Conservation (phyloP, 495 filamentous ascomycete genomes). For the Letharia columbiana region DNA sequence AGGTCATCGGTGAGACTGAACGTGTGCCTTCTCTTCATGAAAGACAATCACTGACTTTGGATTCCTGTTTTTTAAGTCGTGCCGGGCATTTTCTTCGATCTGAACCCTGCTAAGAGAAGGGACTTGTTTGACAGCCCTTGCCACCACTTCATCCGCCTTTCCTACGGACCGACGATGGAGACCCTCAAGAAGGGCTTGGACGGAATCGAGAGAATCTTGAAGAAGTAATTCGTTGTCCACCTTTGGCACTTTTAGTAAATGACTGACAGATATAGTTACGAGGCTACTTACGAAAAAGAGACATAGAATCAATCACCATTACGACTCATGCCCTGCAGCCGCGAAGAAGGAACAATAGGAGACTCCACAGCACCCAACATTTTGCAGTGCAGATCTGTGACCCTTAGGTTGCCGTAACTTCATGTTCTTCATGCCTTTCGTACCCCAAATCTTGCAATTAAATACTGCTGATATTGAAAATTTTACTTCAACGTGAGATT, state of each 20-base stretch:
- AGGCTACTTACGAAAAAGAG: constrained; percentile 6
- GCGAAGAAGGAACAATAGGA: neutral
- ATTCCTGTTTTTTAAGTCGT: constrained; percentile 46
- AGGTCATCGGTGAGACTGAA: constrained; percentile 53
- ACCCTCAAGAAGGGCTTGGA: constrained; percentile 73
- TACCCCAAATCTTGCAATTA: neutral
- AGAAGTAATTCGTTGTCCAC: constrained; percentile 42
- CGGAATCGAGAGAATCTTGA: constrained; percentile 77
- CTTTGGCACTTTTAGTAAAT: neutral
- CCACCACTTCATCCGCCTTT: constrained; percentile 88
- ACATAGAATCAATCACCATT: neutral
- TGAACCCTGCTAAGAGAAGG: constrained; percentile 82
- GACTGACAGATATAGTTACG: neutral
- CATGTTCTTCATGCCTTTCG: neutral
- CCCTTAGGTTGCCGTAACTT: neutral
- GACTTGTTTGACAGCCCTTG: constrained; percentile 93
- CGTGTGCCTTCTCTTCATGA: neutral
- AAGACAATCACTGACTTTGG: neutral
- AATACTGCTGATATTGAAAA: neutral
- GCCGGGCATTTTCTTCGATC: constrained; percentile 73
- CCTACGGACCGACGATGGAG: constrained; percentile 89
- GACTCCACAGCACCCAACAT: neutral
- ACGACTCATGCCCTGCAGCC: neutral
- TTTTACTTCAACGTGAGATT: neutral
- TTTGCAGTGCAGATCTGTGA: neutral